Percentiles rank a stretch among this genome's conserved stretches.
Conservation (phyloP, 2,329 filamentous ascomycete species). For the Trichophyton verrucosum region DNA sequence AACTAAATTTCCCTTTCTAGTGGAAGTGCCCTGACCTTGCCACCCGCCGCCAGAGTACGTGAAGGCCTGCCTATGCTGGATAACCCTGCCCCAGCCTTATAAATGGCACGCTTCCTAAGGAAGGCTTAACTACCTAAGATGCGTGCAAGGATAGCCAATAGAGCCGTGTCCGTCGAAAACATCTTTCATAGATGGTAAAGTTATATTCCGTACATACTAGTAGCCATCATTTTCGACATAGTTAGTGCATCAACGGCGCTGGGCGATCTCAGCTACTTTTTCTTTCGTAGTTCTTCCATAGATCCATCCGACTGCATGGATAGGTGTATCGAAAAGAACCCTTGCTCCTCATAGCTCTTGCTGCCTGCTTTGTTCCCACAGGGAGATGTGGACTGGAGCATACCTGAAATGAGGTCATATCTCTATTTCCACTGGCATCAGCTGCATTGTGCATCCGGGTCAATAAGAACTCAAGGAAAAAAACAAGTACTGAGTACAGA, state of each 20-base stretch:
- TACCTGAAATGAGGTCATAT: neutral
- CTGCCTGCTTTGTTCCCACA: neutral
- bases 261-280: neutral
- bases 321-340: neutral
- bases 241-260: neutral
- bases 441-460: neutral
- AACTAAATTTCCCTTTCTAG: neutral
- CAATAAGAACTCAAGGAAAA: too few relatives aligned
- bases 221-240: neutral
- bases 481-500: neutral
- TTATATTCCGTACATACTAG: neutral
- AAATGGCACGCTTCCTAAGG: neutral
- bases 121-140: neutral
- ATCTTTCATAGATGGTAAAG: neutral
- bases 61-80: neutral
- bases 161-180: neutral
- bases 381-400: neutral
- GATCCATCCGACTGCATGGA: neutral
- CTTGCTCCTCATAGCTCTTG: neutral
- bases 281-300: neutral
- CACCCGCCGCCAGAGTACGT: neutral
- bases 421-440: neutral
- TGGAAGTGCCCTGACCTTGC: neutral
- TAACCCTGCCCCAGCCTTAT: neutral
- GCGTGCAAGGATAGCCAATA: neutral